Percentiles rank a stretch among this genome's conserved stretches.
Evolutionary conservation across 23 red algal species (phyloP).

Genomic region (Gracilaria domingensis): DNA sequence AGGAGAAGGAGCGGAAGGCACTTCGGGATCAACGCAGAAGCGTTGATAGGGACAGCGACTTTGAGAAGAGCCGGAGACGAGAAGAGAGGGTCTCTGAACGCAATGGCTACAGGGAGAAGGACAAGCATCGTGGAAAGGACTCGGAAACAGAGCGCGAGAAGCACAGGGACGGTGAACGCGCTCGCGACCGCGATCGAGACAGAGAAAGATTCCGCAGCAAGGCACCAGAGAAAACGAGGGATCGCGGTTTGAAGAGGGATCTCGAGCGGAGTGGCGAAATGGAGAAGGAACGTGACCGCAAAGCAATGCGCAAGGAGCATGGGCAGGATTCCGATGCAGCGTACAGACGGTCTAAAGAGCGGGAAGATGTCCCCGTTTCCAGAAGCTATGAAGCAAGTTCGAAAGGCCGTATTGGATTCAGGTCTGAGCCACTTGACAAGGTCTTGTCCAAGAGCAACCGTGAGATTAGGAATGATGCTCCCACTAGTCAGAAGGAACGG

Average conservation of each 20-base stretch:
- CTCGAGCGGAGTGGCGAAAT: not conserved
- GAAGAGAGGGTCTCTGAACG: constrained; percentile 1
- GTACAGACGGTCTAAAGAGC: not conserved
- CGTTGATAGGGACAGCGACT: not conserved
- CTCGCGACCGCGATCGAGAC: not conserved
- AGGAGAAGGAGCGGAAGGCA: constrained; percentile 2
- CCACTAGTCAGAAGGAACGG: not conserved
- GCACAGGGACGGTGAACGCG: not conserved
- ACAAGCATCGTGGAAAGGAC: not conserved
- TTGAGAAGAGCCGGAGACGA: not conserved
- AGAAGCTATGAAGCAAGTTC: not conserved
- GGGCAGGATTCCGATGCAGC: not conserved
- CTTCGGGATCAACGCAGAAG: not conserved
- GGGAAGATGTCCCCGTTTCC: not conserved
- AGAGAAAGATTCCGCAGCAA: not conserved
- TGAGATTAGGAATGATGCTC: not conserved
- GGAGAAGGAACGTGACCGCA: constrained; percentile 1
- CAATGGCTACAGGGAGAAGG: not conserved
- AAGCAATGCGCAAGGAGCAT: constrained; percentile 19
- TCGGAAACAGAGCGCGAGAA: not conserved
- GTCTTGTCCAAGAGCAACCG: not conserved
- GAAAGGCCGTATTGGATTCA: constrained; percentile 5
- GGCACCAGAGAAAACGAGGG: not conserved
- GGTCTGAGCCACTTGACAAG: constrained; percentile 22
- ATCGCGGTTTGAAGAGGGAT: constrained; percentile 9